phyloP scores from a whole-genome alignment of 2,329 filamentous ascomycete species.

The Exophiala phaeomuriformis region DNA sequence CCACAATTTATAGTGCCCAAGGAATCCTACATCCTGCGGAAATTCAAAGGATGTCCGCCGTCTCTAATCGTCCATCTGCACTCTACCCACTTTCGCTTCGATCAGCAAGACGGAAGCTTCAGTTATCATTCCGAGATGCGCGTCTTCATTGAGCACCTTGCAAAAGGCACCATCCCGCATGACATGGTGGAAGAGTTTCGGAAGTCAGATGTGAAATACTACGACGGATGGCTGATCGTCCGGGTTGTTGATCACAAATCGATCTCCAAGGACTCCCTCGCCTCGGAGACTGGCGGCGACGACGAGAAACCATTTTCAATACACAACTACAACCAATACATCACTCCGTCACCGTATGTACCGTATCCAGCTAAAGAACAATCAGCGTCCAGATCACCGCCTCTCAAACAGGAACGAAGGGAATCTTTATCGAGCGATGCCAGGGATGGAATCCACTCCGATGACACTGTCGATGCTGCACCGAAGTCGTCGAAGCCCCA shows the following conservation, averaged over 20 bases:
- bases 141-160: constrained; percentile 68
- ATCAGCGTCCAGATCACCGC: constrained; percentile 25
- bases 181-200: constrained; percentile 76
- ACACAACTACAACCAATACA: constrained; percentile 82
- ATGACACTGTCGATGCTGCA: constrained; percentile 15
- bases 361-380: constrained; percentile 59
- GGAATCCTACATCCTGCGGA: constrained; percentile 71
- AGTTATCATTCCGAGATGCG: constrained; percentile 89
- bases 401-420: constrained; percentile 20
- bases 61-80: constrained; percentile 84
- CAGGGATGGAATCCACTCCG: constrained; percentile 11
- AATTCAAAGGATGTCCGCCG: constrained; percentile 64
- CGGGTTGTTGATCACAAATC: constrained; percentile 85
- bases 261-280: constrained; percentile 52
- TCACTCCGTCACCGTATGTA: constrained; percentile 81
- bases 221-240: constrained; percentile 90
- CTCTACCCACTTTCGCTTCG: constrained; percentile 79
- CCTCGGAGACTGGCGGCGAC: constrained; percentile 48
- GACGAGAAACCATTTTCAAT: constrained; percentile 71
- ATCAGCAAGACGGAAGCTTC: constrained; percentile 88
- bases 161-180: constrained; percentile 71
- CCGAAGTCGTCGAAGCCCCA: constrained; percentile 30
- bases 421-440: constrained; percentile 14
- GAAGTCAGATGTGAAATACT: constrained; percentile 67
- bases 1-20: constrained; percentile 55